phyloP scores from a whole-genome alignment of 345 rosid genomes.

The Melaleuca quinquenervia region DNA sequence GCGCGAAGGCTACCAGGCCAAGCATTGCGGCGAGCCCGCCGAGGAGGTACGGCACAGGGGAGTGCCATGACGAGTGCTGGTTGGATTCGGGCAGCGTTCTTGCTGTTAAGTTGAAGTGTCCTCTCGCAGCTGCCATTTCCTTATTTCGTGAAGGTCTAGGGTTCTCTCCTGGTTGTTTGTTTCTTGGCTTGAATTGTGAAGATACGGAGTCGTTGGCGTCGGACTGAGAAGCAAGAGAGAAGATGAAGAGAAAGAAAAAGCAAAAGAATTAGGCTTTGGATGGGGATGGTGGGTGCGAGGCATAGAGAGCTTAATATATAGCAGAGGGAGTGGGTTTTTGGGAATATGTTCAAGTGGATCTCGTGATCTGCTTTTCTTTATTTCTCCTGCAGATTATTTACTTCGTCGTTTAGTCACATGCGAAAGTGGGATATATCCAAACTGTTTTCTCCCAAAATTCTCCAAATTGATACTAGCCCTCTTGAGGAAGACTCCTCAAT shows the following conservation, averaged over 20 bases:
- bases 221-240: not conserved
- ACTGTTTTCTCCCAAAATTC: not conserved
- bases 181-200: not conserved
- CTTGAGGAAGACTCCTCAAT: not conserved
- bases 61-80: conserved; percentile 76
- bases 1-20: conserved; percentile 85
- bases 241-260: not conserved
- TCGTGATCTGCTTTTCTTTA: not conserved
- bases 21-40: conserved; percentile 96
- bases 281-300: not conserved
- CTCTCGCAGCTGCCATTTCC: conserved; percentile 35
- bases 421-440: not conserved
- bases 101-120: conserved; percentile 19
- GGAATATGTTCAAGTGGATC: not conserved
- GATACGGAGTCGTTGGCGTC: not conserved
- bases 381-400: not conserved
- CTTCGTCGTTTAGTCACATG: not conserved
- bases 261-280: not conserved
- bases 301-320: not conserved
- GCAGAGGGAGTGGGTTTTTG: not conserved
- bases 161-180: not conserved
- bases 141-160: not conserved
- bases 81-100: not conserved
- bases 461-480: not conserved
- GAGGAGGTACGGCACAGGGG: conserved; percentile 86